Conservation (phyloP, 257 asterid genomes). For the Orobanche coerulescens region DNA sequence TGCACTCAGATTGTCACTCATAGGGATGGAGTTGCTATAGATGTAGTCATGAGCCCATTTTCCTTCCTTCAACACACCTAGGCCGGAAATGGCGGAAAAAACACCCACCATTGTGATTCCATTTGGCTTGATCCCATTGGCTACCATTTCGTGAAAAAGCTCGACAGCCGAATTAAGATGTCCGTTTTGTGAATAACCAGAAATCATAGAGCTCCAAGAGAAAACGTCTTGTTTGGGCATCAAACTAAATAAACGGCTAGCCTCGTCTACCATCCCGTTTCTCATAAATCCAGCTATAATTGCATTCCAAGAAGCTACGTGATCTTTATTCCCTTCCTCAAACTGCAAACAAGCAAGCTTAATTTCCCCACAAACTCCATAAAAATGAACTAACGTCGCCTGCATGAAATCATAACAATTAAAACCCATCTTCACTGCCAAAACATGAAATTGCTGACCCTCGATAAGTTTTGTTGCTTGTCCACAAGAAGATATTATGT, state of each 20-base stretch:
- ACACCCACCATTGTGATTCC: conserved; percentile 87
- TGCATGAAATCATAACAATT: conserved; percentile 50
- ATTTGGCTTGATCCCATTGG: conserved; percentile 50
- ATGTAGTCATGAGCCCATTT: conserved; percentile 70
- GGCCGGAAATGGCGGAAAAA: conserved; percentile 62
- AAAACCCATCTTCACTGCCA: conserved; percentile 47
- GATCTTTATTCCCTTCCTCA: conserved; percentile 61
- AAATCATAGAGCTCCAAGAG: conserved; percentile 91
- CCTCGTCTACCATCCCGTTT: conserved; percentile 53
- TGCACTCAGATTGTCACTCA: conserved; percentile 67
- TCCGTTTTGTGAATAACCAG: conserved; percentile 71
- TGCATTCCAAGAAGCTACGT: conserved; percentile 77
- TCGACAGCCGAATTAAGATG: conserved; percentile 51
- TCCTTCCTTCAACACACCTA: conserved; percentile 65
- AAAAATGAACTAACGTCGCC: conserved; percentile 67
- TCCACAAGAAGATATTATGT: conserved; percentile 65
- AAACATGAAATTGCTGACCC: conserved; percentile 71
- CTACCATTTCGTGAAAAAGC: conserved; percentile 65
- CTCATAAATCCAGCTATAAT: conserved; percentile 63
- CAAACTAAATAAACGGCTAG: conserved; percentile 41
- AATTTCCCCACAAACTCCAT: conserved; percentile 50
- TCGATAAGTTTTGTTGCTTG: conserved; percentile 31
- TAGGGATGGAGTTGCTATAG: conserved; percentile 36
- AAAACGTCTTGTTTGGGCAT: conserved; percentile 85
- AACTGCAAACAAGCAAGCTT: conserved; percentile 57